These are phyloP conservation scores for Cercospora citrullina DNA, from an alignment of 2,329 filamentous ascomycete species.

Conservation along the genomic window DNA sequence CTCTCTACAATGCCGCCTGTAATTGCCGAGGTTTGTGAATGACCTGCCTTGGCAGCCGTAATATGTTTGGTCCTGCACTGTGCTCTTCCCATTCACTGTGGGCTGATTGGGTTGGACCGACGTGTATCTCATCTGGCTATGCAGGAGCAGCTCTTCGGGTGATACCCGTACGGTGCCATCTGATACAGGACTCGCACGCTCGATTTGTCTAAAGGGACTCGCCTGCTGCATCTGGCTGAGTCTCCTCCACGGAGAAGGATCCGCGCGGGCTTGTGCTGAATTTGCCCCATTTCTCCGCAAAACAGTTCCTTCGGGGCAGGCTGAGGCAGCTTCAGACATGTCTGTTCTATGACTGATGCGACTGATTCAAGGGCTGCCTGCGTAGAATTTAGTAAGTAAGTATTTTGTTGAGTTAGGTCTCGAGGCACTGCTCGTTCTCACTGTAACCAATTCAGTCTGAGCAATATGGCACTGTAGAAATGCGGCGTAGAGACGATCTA, in stretches of 20 bases:
- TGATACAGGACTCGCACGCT: neutral
- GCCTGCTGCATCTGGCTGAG: neutral
- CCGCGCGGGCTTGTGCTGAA: too few species aligned
- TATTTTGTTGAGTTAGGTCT: too few species aligned
- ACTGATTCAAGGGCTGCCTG: too few species aligned
- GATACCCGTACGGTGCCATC: too few species aligned
- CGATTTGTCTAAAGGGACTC: neutral
- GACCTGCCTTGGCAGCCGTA: neutral
- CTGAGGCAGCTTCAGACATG: too few species aligned
- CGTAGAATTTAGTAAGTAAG: too few species aligned
- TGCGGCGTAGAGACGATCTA: neutral
- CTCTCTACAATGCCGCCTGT: neutral
- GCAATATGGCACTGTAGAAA: neutral
- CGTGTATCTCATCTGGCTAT: neutral
- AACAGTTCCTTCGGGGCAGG: too few species aligned
- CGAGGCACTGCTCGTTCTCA: too few species aligned
- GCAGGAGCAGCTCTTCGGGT: neutral
- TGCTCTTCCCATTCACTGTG: neutral
- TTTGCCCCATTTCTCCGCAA: too few species aligned
- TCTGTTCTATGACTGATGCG: too few species aligned
- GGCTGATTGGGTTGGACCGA: neutral
- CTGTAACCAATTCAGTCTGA: too few species aligned
- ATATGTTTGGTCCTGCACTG: neutral
- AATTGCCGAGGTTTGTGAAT: conserved; percentile 2
- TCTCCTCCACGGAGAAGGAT: too few species aligned